phyloP scores from a whole-genome alignment of 805 yeast genomes.

The Ogataea pignaliae region DNA sequence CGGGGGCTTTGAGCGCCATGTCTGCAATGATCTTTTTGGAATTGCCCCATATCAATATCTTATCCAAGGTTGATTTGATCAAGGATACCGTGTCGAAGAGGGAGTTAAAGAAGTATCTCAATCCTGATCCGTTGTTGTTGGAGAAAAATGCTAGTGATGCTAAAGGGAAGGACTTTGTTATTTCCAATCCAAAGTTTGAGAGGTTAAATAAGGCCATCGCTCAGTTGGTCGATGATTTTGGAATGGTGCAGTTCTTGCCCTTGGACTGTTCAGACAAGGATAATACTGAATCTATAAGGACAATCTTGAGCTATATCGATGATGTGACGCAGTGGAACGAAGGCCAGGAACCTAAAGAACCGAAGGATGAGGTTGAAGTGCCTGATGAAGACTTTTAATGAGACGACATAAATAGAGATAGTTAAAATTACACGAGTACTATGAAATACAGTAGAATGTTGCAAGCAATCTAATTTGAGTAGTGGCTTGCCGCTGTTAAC shows the following conservation, averaged over 20 bases:
- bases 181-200: slow-evolving; percentile 53
- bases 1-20: slow-evolving; percentile 97
- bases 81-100: slow-evolving; percentile 73
- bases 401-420: background rate
- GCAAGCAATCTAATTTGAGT: no score
- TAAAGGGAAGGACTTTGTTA: slow-evolving; percentile 25
- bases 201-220: slow-evolving; percentile 80
- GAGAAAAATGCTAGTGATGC: slow-evolving; percentile 32
- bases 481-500: no score
- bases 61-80: slow-evolving; percentile 82
- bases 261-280: slow-evolving; percentile 61
- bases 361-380: slow-evolving; percentile 68
- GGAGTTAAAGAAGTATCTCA: slow-evolving; percentile 76
- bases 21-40: slow-evolving; percentile 95
- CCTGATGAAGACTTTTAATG: slow-evolving; percentile 45
- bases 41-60: slow-evolving; percentile 87
- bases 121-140: slow-evolving; percentile 85
- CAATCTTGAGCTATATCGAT: slow-evolving; percentile 87
- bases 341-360: slow-evolving; percentile 94
- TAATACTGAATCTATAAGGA: slow-evolving; percentile 67
- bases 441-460: no score
- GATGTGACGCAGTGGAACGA: slow-evolving; percentile 99
- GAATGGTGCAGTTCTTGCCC: slow-evolving; percentile 97
- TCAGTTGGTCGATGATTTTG: slow-evolving; percentile 90
- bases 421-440: background rate